Conservation (phyloP, 306 rosid genomes). For the Quercus aquifolioides region DNA sequence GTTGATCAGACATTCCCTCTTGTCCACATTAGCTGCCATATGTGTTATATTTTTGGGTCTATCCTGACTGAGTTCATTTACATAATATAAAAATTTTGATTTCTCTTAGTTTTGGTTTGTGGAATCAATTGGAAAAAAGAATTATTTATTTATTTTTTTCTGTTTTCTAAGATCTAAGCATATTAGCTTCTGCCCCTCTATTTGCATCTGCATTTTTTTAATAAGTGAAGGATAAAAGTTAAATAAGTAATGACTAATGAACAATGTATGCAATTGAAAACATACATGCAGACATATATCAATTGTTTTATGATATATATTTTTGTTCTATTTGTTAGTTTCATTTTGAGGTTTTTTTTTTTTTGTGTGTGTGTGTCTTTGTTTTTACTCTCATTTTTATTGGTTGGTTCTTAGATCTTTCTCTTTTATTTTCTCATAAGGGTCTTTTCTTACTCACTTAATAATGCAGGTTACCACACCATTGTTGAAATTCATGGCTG, state of each 20-base stretch:
- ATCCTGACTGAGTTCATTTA: not conserved
- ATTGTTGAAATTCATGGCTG: conserved; percentile 91
- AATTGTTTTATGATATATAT: not conserved
- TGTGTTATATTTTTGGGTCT: not conserved
- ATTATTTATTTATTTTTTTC: not conserved
- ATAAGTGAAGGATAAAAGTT: not conserved
- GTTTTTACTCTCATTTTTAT: not conserved
- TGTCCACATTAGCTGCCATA: not conserved
- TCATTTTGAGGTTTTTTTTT: too few species aligned
- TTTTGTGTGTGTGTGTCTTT: too few species aligned
- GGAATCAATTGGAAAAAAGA: not conserved
- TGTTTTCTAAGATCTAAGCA: not conserved
- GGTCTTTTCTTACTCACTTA: not conserved
- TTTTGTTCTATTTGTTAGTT: too few species aligned
- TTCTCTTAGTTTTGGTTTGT: not conserved
- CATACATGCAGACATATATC: not conserved
- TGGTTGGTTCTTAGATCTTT: conserved; percentile 3
- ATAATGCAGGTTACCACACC: conserved; percentile 90
- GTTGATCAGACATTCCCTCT: not conserved
- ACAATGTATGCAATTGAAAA: not conserved
- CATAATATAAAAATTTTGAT: not conserved
- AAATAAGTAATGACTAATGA: not conserved
- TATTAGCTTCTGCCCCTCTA: not conserved
- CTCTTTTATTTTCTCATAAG: not conserved
- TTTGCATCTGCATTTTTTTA: not conserved